Base-by-base conservation (phyloP, 306 rosid species). In the Coriaria nepalensis region DNA sequence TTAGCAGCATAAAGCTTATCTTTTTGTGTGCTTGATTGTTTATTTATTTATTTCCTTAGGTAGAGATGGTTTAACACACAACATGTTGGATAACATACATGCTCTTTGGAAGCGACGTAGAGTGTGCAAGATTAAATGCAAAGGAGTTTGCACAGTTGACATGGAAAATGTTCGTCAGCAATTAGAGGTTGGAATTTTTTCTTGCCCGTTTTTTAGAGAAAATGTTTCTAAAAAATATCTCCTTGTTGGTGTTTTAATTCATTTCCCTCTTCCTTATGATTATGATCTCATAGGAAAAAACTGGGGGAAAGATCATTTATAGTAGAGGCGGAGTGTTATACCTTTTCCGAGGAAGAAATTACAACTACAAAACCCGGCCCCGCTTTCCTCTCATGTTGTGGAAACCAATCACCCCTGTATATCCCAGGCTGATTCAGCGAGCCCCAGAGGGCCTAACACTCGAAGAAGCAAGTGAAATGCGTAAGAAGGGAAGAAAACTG, bases 21-120 rank as follows among this genome's bases (percentile, higher is more conserved):
- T n/a, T n/a, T n/a, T n/a, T n/a, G n/a, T n/a, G n/a, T n/a, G n/a
- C n/a, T n/a, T n/a, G n/a, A n/a, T 35, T 14, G 9, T 55, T 55
- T 7, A 11, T 4, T 46, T 44, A 53, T 56, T 64, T 48, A 33
- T 40, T 37, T 55, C 40, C 51, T 35, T 73, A 90, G 98, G 98
- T 61, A 85, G 95, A 68, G 98, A 90, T 78, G 98, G 98, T 42
- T 82, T 90, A 65, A 90, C 90, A 2, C 95, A 90, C 62, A 90
- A 90, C 68, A 90, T 90, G 94, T 69, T 90, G 98, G 98, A 90
- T 61, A 90, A 90, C 62, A 90, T 90, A 49, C 94, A 90, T 63
- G 92, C 95, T 65, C 98, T 63, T 50, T 86, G 96, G 96, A 86
- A 86, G 77, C 78, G 95, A 45, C 65, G 85, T 51, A 79, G 98